A percentile compares a stretch with the other conserved stretches of the same genome.
Conservation (phyloP, 2,329 filamentous ascomycete species). For the Chaetomium globosum region DNA sequence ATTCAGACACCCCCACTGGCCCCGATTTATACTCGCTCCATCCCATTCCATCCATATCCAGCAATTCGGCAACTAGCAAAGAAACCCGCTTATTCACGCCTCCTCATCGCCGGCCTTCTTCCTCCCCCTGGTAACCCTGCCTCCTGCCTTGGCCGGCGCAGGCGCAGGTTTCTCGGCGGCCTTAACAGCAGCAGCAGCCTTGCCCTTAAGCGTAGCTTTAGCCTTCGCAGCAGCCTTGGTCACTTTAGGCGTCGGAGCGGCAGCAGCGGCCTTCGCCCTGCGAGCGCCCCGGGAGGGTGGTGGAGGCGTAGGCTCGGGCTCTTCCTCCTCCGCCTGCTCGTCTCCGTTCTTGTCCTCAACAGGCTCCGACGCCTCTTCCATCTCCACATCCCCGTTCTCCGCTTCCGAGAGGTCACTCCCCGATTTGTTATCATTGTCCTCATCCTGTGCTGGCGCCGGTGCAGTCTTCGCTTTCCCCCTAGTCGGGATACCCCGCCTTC, state of each 20-base stretch:
- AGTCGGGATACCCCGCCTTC: background rate
- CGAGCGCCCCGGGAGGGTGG: conserved; percentile 11
- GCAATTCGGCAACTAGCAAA: background rate
- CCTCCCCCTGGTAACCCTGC: conserved; percentile 27
- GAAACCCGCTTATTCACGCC: background rate
- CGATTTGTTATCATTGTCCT: background rate
- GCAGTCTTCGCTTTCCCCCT: background rate
- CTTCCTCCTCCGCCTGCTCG: conserved; percentile 10
- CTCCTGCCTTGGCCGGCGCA: conserved; percentile 16
- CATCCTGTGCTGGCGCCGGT: background rate
- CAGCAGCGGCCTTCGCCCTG: conserved; percentile 6
- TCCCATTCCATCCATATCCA: background rate
- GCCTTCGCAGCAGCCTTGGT: conserved; percentile 21
- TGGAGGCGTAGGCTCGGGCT: background rate
- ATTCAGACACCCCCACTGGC: background rate
- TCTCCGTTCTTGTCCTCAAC: conserved; percentile 7
- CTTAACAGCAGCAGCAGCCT: conserved; percentile 20
- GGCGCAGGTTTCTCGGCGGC: conserved; percentile 14
- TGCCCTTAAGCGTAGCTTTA: conserved; percentile 23
- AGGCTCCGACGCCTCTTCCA: conserved; percentile 16
- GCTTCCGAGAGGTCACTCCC: conserved; percentile 24
- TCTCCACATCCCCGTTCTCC: conserved; percentile 24
- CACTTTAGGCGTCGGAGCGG: conserved; percentile 3
- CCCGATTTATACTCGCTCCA: background rate
- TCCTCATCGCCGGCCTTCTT: conserved; percentile 18